A percentile compares a stretch with the other conserved stretches of the same genome.
Conservation (phyloP, 352 stramenopile species). For the Poterioochromonas sp. region DNA sequence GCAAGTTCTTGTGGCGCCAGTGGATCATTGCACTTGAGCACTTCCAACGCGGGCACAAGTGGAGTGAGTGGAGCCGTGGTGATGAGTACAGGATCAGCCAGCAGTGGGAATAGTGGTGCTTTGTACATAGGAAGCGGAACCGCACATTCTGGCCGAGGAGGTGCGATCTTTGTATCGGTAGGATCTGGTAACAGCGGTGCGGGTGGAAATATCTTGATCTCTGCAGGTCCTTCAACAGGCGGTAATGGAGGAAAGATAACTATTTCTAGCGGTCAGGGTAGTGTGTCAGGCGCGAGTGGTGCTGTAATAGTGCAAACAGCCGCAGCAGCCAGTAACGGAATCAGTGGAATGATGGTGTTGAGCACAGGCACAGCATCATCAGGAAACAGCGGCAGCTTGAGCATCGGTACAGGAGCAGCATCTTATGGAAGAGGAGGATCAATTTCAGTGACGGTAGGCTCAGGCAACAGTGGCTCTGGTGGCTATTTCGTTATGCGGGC, state of each 20-base stretch:
- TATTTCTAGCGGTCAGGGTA: neutral
- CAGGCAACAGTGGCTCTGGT: neutral
- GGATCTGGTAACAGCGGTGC: conserved; percentile 37
- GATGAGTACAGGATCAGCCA: conserved; percentile 26
- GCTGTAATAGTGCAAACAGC: neutral
- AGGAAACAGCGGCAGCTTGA: neutral
- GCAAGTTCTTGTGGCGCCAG: neutral
- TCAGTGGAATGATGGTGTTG: conserved; percentile 17
- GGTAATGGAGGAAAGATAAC: neutral
- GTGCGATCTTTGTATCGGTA: neutral
- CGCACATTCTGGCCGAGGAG: neutral
- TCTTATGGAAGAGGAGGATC: neutral
- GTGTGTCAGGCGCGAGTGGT: neutral
- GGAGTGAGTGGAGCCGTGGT: neutral
- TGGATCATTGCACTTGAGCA: neutral
- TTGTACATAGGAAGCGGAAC: neutral
- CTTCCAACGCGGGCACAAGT: neutral
- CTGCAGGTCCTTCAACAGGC: conserved; percentile 46
- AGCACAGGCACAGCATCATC: neutral
- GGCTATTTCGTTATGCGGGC: neutral
- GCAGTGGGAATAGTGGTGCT: neutral
- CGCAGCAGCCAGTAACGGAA: neutral
- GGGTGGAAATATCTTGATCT: conserved; percentile 56
- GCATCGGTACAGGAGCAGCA: neutral
- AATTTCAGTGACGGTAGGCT: neutral